Evolutionary conservation across 2,329 filamentous ascomycete species (phyloP), one percentile per base, ranked within the genome.

Genomic region (Dendrostoma leiphaemia): DNA sequence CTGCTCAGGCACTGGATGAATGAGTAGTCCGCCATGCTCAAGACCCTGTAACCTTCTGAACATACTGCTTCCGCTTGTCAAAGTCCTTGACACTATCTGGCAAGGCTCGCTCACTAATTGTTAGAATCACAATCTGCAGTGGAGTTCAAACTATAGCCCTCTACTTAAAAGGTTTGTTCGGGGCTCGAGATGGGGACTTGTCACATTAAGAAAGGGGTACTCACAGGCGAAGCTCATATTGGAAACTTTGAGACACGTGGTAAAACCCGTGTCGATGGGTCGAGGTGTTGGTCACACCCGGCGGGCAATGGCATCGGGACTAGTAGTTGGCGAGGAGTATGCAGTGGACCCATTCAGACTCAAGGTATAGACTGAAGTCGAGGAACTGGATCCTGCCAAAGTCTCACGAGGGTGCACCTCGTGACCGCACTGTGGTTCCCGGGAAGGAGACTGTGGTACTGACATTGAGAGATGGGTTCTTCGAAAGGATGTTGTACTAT

Each of bases 61-160:
- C 24, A 45, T 54, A 58, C 19, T 48, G 19, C 44, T 52, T 56
- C 26, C 6, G 23, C 29, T 21, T 38, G 15, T 59, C 38, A 17
- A 53, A 41, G 19, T 29, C 37, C 34, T 43, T 53, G 21, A 58
- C 48, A 26, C 26, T 54, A 15, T 34, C 28, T 6, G 51, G 44
- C 17, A 58, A 52, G 8, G 24, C 55, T n/a, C n/a, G n/a, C n/a
- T n/a, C n/a, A n/a, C n/a, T n/a, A n/a, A n/a, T n/a, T n/a, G n/a
- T n/a, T n/a, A n/a, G n/a, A n/a, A n/a, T n/a, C n/a, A n/a, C n/a
- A n/a, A n/a, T n/a, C n/a, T n/a, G n/a, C n/a, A n/a, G n/a, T n/a
- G n/a, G n/a, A n/a, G n/a, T n/a, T n/a, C 58, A 35, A 58, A 58
- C 17, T 40, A 26, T 3, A 60, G 54, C 24, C 32, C n/a, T n/a